Base-by-base conservation (phyloP, 2,329 filamentous ascomycete genomes). In the Xylariaceae sp. region DNA sequence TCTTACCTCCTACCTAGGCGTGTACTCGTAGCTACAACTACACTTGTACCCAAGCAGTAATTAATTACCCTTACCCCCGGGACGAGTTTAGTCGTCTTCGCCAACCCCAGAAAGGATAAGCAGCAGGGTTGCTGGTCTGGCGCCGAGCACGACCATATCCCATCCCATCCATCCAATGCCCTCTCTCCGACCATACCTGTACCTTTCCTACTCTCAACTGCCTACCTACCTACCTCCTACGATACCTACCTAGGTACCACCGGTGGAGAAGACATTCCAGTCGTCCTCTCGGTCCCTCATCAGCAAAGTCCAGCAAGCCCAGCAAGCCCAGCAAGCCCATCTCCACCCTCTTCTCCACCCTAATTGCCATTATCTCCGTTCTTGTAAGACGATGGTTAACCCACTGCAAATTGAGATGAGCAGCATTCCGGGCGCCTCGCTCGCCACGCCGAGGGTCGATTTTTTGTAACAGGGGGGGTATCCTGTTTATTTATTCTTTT, bases 371-470 rank as follows among this genome's bases (percentile, higher is more conserved):
- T 70, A 69, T 70, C 68, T 68, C 67, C 68, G 66, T 67, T 30
- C 23, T 64, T 66, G 68, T 69, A 66, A 68, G 67, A 68, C 68
- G 64, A 61, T 59, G 56, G 23, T 30, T 62, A 54, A 58, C 66
- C 64, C 63, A 66, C 61, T 60, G 66, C 67, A 68, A 66, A 70
- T 68, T 69, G 67, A 68, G 68, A 70, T 70, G 69, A 67, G 67
- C 68, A 65, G 62, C 64, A 58, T 62, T 56, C 62, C 65, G 64
- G 67, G 68, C 59, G 62, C 65, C 66, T 65, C 62, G 64, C 63
- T 53, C 59, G 63, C 63, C 66, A 63, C 59, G 63, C 63, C 66
- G 64, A 66, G 65, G 23, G 23, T 62, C 64, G 62, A 69, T 65
- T 65, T 13, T 13, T 13, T 10, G 4, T 64, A 60, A 45, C 57